Evolutionary conservation across 78 protist genomes (phyloP), one percentile per base, ranked within the genome.

Genomic region (Paratrimastix pyriformis): DNA sequence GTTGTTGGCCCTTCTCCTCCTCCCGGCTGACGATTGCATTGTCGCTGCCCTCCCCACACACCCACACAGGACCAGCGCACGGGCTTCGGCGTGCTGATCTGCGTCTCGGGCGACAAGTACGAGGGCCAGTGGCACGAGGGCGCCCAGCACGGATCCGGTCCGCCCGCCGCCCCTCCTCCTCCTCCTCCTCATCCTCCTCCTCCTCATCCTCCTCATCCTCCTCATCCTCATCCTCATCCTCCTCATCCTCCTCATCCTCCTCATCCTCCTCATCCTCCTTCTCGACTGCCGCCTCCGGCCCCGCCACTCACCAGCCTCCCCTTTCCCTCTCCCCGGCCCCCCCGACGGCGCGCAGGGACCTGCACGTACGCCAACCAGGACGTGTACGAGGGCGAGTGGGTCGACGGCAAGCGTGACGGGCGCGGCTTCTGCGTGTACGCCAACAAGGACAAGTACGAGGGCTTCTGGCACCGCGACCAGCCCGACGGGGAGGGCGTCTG

Each of bases 371-470:
- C 68, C 45, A 62, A 62, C 68, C 13, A 33, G 24, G 68, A 62
- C 68, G 37, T 35, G 37, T 62, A 62, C 18, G 68, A 62, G 21
- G 68, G 68, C 37, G 68, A 62, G 68, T 62, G 15, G 13, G 68
- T 62, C 42, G 21, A 62, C 45, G 37, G 21, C 37, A 15, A 13
- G 11, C 37, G 68, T 21, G 29, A 62, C 11, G 68, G 68, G 24
- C 37, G 37, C 11, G 68, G 68, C 11, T 29, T 21, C 42, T 35
- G 29, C 45, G 18, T 26, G 13, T 62, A 26, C 37, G 18, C 24
- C 45, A 62, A 62, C 68, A 21, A 21, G 11, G 68, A 62, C 45
- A 62, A 26, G 37, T 62, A 62, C 68, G 68, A 62, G 24, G 68
- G 68, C 11, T 15, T 29, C 13, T 62, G 68, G 68, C 11, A 35